Percentiles rank a stretch among this genome's conserved stretches.
Conservation (phyloP, 163 green algal species). For the Trebouxiophyceae sp. region DNA sequence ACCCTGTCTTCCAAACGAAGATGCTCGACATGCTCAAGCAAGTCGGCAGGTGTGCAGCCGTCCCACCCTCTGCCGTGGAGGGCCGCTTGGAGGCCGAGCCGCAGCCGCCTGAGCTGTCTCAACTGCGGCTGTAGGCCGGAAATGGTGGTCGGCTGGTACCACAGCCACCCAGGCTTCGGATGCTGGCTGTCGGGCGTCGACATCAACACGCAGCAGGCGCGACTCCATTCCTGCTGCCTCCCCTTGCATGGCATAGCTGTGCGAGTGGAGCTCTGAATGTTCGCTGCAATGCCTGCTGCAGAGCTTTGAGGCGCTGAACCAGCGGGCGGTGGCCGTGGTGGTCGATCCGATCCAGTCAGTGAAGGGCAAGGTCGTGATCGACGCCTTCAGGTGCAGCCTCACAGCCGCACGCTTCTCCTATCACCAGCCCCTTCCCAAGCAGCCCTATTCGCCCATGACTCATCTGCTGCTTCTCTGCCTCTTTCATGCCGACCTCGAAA, state of each 20-base stretch:
- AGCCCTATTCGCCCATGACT: too few relatives aligned
- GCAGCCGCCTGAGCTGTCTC: too few relatives aligned
- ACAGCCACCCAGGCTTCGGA: conserved; percentile 96
- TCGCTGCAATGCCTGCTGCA: too few relatives aligned
- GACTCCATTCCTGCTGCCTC: background rate
- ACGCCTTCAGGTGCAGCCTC: conserved; percentile 98
- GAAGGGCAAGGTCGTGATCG: conserved; percentile 98
- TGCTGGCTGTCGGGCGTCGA: conserved; percentile 99
- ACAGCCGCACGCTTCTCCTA: too few relatives aligned
- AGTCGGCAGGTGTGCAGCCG: conserved; percentile 77
- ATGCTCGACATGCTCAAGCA: conserved; percentile 99
- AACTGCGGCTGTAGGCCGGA: conserved; percentile 46
- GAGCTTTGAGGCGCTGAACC: conserved; percentile 96
- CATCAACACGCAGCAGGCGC: conserved; percentile 75
- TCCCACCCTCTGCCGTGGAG: too few relatives aligned
- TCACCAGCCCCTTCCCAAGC: too few relatives aligned
- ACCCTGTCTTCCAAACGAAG: conserved; percentile 99
- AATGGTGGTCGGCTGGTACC: conserved; percentile 98
- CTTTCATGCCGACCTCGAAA: too few relatives aligned
- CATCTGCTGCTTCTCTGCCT: too few relatives aligned
- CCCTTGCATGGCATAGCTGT: too few relatives aligned
- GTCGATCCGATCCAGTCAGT: conserved; percentile 98
- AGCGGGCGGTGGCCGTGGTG: conserved; percentile 93
- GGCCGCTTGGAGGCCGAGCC: too few relatives aligned
- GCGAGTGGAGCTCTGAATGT: too few relatives aligned